These are phyloP conservation scores for Diaporthe aspalathi DNA, from an alignment of 2,329 filamentous ascomycete species.

Conservation along the genomic window DNA sequence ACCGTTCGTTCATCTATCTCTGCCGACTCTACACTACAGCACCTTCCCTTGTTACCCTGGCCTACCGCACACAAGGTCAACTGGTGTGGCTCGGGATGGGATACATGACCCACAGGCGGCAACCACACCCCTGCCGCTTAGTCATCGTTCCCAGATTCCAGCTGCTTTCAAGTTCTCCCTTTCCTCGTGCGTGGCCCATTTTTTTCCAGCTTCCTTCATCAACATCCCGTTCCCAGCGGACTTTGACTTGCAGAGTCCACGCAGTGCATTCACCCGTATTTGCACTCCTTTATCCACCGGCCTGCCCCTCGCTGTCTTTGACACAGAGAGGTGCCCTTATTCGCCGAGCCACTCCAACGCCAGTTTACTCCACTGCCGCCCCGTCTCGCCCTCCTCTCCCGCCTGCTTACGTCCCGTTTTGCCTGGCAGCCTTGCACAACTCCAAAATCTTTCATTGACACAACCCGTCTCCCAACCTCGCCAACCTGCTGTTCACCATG, in stretches of 20 bases:
- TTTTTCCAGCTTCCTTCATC: constrained; percentile 37
- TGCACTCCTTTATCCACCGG: constrained; percentile 16
- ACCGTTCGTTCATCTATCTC: no score
- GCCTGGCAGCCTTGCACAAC: constrained; percentile 26
- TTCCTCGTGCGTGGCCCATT: constrained; percentile 37
- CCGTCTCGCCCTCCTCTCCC: not conserved
- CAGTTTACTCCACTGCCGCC: not conserved
- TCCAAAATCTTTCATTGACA: constrained; percentile 26
- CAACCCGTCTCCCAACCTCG: constrained; percentile 27
- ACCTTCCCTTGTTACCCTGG: no score
- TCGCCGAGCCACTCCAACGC: not conserved
- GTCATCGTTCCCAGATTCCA: constrained; percentile 4
- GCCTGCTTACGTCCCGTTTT: constrained; percentile 20
- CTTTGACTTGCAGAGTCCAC: constrained; percentile 17
- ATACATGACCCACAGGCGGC: not conserved
- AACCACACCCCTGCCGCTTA: constrained; percentile 1
- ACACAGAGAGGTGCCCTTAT: not conserved
- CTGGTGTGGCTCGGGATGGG: not conserved
- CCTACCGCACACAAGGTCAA: no score
- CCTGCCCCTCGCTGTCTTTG: not conserved
- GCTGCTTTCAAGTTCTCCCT: constrained; percentile 33
- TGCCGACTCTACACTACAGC: no score
- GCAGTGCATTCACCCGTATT: constrained; percentile 21
- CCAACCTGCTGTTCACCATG: constrained; percentile 55
- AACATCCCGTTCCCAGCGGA: constrained; percentile 30